These are phyloP conservation scores for Beauveria scarabaeidicola DNA, from an alignment of 2,329 filamentous ascomycete genomes.

Conservation along the genomic window DNA sequence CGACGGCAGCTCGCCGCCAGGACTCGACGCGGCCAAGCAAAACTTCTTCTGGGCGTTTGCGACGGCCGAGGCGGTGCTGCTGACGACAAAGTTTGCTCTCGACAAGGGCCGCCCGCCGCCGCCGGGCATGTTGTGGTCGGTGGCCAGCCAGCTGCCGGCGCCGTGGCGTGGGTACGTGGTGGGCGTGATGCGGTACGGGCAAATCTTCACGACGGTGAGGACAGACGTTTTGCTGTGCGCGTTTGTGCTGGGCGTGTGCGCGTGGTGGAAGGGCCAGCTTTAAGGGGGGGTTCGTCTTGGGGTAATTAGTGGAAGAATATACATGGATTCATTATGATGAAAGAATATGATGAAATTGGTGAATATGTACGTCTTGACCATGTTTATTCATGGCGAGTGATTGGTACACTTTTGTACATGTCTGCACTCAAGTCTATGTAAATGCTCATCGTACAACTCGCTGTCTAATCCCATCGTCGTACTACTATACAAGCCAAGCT, in stretches of 20 bases:
- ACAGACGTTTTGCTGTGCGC: conserved; percentile 67
- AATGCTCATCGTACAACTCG: not conserved
- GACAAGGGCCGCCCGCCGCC: conserved; percentile 52
- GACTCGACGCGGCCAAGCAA: conserved; percentile 24
- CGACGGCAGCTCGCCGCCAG: not conserved
- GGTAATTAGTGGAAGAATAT: not conserved
- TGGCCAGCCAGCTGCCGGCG: conserved; percentile 57
- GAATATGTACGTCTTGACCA: not conserved
- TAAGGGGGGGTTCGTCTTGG: conserved; percentile 1
- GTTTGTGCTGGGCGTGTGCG: conserved; percentile 60
- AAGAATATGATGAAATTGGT: not conserved
- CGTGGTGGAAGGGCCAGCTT: conserved; percentile 30
- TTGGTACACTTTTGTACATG: not conserved
- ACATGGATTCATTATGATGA: not conserved
- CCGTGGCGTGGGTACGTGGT: conserved; percentile 54
- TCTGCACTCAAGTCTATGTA: not conserved
- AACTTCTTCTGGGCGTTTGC: conserved; percentile 73
- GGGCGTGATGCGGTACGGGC: conserved; percentile 54
- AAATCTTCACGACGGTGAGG: conserved; percentile 64
- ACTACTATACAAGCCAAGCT: not conserved
- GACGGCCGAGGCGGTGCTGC: conserved; percentile 63
- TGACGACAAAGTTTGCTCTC: conserved; percentile 62
- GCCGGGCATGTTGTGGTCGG: conserved; percentile 53
- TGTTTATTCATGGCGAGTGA: not conserved
- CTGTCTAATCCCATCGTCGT: not conserved